Evolutionary conservation across 2,329 filamentous ascomycete species (phyloP), one percentile per base, ranked within the genome.

Genomic region (Trichoderma hamatum): DNA sequence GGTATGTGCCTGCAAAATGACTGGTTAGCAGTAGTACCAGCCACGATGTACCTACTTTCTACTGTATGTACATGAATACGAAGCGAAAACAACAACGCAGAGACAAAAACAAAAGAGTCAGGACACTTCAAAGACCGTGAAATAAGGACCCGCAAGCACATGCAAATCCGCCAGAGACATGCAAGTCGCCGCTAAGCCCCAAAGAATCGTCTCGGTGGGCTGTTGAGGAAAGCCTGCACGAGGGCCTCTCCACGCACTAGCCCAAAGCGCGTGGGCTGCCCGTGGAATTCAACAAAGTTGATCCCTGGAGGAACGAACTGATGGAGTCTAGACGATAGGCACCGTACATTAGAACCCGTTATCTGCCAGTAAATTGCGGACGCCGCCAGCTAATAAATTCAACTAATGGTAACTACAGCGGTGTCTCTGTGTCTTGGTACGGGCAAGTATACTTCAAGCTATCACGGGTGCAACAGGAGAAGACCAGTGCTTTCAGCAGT

Each of bases 181-280:
- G 5, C 6, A 21, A 26, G 26, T 46, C 13, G 34, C 6, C 62
- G 62, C 51, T 56, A 55, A 46, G 36, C 52, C 62, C 19, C 14
- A 34, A 46, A 2, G 11, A n/a, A 32, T 21, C 4, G 52, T 65
- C 21, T 68, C 66, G 66, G 67, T 68, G 67, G 67, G 36, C 67
- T 39, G 28, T 63, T 63, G 21, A 68, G 67, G 67, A 62, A 63
- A 68, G 26, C 56, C 34, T 67, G 64, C 64, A 58, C 64, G 39
- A 36, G 55, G 58, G 9, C 21, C n/a, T 43, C 26, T 14, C 16
- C 14, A 10, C 14, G 43, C 54, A 28, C 54, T 59, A 67, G 30
- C 54, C 30, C 26, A 39, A 39, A 51, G 59, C 13, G 59, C 14
- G 39, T 58, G 59, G 59, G 10, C 67, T 28, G 54, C 14, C 54